Conservation (phyloP, 2,329 filamentous ascomycete species). For the Aspergillus sp. region DNA sequence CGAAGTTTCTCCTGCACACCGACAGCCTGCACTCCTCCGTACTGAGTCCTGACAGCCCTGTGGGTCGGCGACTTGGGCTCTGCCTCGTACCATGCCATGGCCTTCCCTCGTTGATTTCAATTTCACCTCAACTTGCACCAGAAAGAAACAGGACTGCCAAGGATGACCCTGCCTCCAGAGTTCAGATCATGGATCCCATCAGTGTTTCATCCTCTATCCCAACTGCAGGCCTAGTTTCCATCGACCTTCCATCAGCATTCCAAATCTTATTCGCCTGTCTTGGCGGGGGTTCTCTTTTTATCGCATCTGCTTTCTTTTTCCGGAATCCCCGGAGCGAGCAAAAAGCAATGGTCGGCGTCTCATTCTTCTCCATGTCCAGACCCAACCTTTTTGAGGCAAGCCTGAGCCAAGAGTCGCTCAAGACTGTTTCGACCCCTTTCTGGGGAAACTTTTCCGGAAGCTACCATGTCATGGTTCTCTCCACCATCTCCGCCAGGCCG, state of each 20-base stretch:
- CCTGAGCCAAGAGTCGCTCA: neutral
- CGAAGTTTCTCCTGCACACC: neutral
- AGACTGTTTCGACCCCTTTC: slow-evolving; percentile 6
- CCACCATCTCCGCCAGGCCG: neutral
- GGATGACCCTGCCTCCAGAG: slow-evolving; percentile 5
- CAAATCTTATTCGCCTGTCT: neutral
- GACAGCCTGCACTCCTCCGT: neutral
- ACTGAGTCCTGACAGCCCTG: slow-evolving; percentile 6
- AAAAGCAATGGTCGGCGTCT: neutral
- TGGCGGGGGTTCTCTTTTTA: neutral
- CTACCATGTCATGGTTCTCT: neutral
- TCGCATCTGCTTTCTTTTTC: neutral
- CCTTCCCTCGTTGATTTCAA: neutral
- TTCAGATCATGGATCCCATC: neutral
- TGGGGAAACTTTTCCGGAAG: slow-evolving; percentile 16
- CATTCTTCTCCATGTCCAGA: neutral
- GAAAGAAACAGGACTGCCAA: neutral
- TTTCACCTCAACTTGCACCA: neutral
- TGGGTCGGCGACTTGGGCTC: slow-evolving; percentile 5
- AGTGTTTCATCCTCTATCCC: slow-evolving; percentile 7
- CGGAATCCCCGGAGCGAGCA: neutral
- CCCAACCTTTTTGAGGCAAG: neutral
- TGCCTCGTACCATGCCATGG: neutral
- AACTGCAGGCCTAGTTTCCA: neutral
- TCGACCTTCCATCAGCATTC: slow-evolving; percentile 5